These are phyloP conservation scores for Cordyceps cicadae DNA, from an alignment of 2,329 filamentous ascomycete genomes.

Conservation along the genomic window DNA sequence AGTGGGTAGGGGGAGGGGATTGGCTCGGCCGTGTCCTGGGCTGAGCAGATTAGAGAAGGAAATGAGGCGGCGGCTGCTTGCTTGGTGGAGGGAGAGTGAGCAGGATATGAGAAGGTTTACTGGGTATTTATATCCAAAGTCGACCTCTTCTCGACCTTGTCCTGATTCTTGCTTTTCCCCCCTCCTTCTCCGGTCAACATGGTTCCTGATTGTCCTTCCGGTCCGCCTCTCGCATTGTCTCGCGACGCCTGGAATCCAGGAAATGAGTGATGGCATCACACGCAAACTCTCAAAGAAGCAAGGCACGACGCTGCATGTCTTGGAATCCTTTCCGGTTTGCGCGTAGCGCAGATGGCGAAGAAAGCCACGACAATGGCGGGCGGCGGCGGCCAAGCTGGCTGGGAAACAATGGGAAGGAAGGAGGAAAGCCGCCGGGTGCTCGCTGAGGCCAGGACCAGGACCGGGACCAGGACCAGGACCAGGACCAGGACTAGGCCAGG, in stretches of 20 bases:
- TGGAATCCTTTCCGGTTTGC: neutral
- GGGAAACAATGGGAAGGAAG: neutral
- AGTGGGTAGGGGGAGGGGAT: too few species aligned
- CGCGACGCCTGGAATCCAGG: neutral
- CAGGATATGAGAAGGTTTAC: slow-evolving; percentile 7
- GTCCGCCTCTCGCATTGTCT: neutral
- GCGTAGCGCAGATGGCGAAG: slow-evolving; percentile 8
- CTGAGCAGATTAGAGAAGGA: neutral
- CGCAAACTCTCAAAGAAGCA: neutral
- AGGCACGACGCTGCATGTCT: neutral
- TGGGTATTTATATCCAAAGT: neutral
- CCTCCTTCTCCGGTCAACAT: too few species aligned
- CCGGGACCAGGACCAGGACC: too few species aligned
- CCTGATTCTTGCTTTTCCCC: neutral
- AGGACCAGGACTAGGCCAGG: too few species aligned
- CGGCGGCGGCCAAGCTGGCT: neutral
- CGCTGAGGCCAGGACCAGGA: neutral
- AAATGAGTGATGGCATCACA: neutral
- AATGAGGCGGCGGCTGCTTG: neutral
- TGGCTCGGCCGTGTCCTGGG: too few species aligned
- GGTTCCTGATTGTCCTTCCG: neutral
- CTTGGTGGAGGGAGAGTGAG: neutral
- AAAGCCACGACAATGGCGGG: slow-evolving; percentile 5
- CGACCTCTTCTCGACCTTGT: neutral
- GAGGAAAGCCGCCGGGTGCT: neutral